These are phyloP conservation scores for Jamesozyma hellenica DNA, from an alignment of 805 yeast species.

Conservation along the genomic window DNA sequence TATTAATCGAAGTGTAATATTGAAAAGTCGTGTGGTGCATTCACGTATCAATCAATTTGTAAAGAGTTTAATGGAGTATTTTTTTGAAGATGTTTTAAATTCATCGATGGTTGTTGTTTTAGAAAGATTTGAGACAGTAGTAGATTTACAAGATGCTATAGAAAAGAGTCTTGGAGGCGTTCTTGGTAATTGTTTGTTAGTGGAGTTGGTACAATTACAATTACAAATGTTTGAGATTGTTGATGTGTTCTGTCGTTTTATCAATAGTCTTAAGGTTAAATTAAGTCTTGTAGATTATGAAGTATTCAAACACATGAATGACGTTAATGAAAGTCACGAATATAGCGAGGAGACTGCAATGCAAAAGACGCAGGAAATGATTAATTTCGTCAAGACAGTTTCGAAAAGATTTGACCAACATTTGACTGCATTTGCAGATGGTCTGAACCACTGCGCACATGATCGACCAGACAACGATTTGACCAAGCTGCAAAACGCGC, in stretches of 20 bases:
- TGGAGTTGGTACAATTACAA: slow-evolving; percentile 22
- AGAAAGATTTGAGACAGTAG: slow-evolving; percentile 4
- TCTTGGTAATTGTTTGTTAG: slow-evolving; percentile 20
- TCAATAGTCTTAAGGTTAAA: slow-evolving; percentile 3
- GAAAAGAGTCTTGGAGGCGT: slow-evolving; percentile 23
- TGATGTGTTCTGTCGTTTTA: slow-evolving; percentile 25
- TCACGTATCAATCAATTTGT: slow-evolving; percentile 30
- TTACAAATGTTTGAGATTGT: slow-evolving; percentile 25
- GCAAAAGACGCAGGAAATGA: slow-evolving; percentile 7
- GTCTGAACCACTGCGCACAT: slow-evolving; percentile 11
- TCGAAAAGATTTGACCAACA: slow-evolving; percentile 13
- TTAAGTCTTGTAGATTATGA: too few species aligned
- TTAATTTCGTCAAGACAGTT: slow-evolving; percentile 9
- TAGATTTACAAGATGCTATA: slow-evolving; percentile 13
- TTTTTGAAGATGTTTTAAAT: slow-evolving; percentile 19
- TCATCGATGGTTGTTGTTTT: slow-evolving; percentile 10
- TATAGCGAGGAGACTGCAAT: slow-evolving; percentile 14
- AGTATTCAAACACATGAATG: too few species aligned
- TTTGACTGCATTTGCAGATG: slow-evolving; percentile 14
- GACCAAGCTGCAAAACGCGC: background rate
- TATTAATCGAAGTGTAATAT: slow-evolving; percentile 45
- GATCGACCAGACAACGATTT: slow-evolving; percentile 1
- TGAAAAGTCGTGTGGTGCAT: slow-evolving; percentile 46
- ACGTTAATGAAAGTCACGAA: background rate
- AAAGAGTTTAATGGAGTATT: slow-evolving; percentile 19